Base-by-base conservation (phyloP, 768 basidiomycete genomes). In the Trametes gibbosa region DNA sequence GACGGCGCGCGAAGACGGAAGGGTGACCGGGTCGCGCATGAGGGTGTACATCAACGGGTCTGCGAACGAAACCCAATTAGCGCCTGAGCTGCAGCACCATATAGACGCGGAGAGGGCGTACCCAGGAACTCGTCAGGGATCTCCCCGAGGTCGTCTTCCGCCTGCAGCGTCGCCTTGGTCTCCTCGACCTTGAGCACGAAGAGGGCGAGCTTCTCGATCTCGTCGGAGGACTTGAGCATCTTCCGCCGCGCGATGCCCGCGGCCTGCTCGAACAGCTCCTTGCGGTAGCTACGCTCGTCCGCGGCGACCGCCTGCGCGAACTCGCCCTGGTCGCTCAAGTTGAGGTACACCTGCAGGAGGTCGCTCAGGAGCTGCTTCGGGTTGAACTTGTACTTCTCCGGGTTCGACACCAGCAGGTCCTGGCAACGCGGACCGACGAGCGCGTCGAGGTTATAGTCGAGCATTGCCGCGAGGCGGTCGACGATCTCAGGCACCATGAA, bases 401-500 rank as follows among this genome's bases (percentile, higher is more conserved):
- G 85, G 52, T 97, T 87, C 60, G 85, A 80, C 58, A 98, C 93
- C 59, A 81, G 85, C 13, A 99, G 81, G 37, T 96, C 89, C 62
- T 88, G 84, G 74, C 87, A 95, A 63, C 84, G 86, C 5, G 95
- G 94, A 0, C 97, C 97, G 45, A 87, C 92, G 23, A 99, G 84
- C 2, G 86, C 87, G 49, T 88, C 85, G 19, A 99, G 79, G 68
- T 98, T 98, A 75, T 95, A 94, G 70, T 97, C 92, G 67, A 99
- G 74, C 91, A 97, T 98, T 0, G 95, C 95, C 3, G 97, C 97
- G 16, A 99, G 81, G 35, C 90, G 84, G 71, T 95, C 89, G 51
- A 98, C 92, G 47, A 99, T 98, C 74, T 99, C 97, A 8, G 91
- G 89, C 74, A 92, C 89, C 84, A 97, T 90, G 74, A 98, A 99